phyloP scores from a whole-genome alignment of 768 basidiomycete genomes.

The Termitomyces eurrhizus region DNA sequence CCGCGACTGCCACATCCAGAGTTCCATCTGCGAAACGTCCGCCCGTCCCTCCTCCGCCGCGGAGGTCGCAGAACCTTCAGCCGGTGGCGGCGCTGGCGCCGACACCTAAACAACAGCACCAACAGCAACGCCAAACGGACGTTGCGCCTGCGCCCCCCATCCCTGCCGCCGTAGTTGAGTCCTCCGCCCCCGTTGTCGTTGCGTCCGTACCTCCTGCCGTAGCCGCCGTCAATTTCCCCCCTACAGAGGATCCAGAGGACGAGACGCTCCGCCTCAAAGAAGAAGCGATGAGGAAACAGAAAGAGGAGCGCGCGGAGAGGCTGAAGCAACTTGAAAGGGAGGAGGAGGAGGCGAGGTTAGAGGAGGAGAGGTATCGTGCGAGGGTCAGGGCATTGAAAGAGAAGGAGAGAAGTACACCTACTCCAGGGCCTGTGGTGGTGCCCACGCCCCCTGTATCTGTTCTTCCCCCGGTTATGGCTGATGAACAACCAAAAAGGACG shows the following conservation, averaged over 20 bases:
- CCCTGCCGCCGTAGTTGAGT: background rate
- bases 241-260: slow-evolving; percentile 73
- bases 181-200: too few relatives aligned
- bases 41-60: slow-evolving; percentile 33
- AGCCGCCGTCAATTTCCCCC: background rate
- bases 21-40: slow-evolving; percentile 26
- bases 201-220: background rate
- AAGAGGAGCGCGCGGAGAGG: slow-evolving; percentile 66
- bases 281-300: slow-evolving; percentile 65
- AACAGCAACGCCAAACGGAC: background rate
- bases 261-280: slow-evolving; percentile 63
- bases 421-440: background rate
- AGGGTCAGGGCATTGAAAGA: slow-evolving; percentile 36
- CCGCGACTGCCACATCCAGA: slow-evolving; percentile 23
- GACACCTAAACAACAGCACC: background rate
- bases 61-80: background rate
- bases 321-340: slow-evolving; percentile 62
- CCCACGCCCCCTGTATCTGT: slow-evolving; percentile 20
- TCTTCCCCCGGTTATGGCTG: slow-evolving; percentile 6
- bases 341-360: slow-evolving; percentile 41
- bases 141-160: background rate
- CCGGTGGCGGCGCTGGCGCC: slow-evolving; percentile 10
- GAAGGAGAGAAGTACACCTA: slow-evolving; percentile 24
- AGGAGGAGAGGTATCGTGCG: slow-evolving; percentile 36
- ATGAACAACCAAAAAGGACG: slow-evolving; percentile 42